These are phyloP conservation scores for Mycena epipterygia DNA, from an alignment of 768 basidiomycete genomes.

Conservation along the genomic window DNA sequence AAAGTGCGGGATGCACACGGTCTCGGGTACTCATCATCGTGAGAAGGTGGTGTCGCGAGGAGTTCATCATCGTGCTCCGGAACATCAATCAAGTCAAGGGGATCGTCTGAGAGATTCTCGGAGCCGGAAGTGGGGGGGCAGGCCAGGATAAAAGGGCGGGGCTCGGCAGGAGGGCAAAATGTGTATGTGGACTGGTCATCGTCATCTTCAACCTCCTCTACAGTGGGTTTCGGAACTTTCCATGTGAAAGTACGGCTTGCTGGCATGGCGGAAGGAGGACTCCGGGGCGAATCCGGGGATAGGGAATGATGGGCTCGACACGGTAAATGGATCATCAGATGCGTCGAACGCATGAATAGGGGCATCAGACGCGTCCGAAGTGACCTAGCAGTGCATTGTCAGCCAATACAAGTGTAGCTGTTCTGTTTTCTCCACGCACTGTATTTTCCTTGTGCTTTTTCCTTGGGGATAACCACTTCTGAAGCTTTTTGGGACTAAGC, in stretches of 20 bases:
- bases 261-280: background rate
- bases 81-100: background rate
- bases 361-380: background rate
- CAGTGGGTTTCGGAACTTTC: no score
- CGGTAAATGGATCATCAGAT: background rate
- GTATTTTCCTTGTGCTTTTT: slow-evolving; percentile 1
- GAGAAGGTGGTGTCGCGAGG: background rate
- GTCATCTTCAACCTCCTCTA: no score
- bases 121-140: background rate
- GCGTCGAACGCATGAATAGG: background rate
- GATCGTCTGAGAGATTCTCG: background rate
- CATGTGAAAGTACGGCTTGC: background rate
- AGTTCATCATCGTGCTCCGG: background rate
- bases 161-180: no score
- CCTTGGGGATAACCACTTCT: slow-evolving; percentile 1
- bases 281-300: background rate
- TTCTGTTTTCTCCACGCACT: background rate
- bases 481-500: slow-evolving; percentile 1
- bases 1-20: background rate
- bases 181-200: no score
- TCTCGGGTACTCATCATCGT: slow-evolving; percentile 4
- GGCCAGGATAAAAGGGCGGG: no score
- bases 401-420: background rate
- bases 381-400: background rate
- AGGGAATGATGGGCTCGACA: background rate